Evolutionary conservation across 2,329 filamentous ascomycete species (phyloP), one percentile per base, ranked within the genome.

Genomic region (Fusarium caatingaense): DNA sequence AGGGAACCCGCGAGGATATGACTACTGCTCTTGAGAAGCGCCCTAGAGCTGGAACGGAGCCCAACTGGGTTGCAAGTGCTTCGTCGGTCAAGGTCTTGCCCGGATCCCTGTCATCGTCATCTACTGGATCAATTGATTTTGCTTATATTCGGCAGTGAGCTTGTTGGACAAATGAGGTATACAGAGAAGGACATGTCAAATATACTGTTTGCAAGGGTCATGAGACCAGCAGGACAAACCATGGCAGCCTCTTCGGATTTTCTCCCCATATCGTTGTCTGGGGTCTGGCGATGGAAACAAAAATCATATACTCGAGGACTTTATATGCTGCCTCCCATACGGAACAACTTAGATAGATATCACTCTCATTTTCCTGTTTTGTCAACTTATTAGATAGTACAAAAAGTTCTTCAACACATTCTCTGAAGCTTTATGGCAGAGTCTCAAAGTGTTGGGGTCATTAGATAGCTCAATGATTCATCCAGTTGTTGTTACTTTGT

Each of bases 21-120:
- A 75, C 76, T 2, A 70, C 76, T 2, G 74, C 75, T 8, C 73
- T 78, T 45, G 73, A 72, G 20, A 73, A 74, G n/a, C 77, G 74
- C 34, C 66, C 74, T 25, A 76, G 71, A 77, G 83, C 78, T 34
- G 77, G 61, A 37, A 55, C 61, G 1, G 71, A 66, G 34, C 57
- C 59, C 13, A 60, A 54, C 40, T 71, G 67, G 64, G 44, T 47
- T 11, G 54, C 48, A 23, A 64, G 50, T 12, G 49, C 68, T 4
- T 60, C 68, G 15, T 48, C 59, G 8, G 23, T 46, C 18, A 66
- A 71, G 37, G 41, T 37, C 8, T 68, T 68, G 68, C 56, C 53
- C 16, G 65, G 48, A 42, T 68, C 68, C 5, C 68, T 68, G 13
- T 56, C 59, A 16, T 56, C 44, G 20, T 68, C 64, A 10, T 71